Evolutionary conservation across 2,329 filamentous ascomycete genomes (phyloP), one percentile per base, ranked within the genome.

Genomic region (Chalaropsis ovoidea): DNA sequence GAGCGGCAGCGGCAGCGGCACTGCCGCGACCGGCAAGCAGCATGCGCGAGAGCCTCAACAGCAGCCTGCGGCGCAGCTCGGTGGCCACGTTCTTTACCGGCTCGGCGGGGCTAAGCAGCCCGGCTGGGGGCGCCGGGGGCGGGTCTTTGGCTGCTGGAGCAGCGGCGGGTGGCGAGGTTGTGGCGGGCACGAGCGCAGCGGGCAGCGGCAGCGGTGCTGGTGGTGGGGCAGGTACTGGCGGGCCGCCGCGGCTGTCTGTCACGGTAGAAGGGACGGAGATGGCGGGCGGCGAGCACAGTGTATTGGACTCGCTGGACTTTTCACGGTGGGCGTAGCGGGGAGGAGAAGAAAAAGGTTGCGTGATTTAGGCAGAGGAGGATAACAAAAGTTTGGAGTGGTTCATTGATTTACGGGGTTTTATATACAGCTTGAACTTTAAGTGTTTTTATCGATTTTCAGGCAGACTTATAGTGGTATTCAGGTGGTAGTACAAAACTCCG

Each of bases 11-110:
- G 22, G 60, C 35, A 47, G 69, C 69, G 19, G 69, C 77, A 42
- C 68, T 71, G 17, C 74, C 75, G 6, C 74, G 79, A 68, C 78
- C 79, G 2, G 73, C 75, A 42, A 78, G 76, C 69, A 80, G 79
- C 22, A 77, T 86, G 61, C 78, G 85, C 15, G 84, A 86, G 69
- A 86, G 83, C 70, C 79, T 86, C 66, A 79, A 74, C 69, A 83
- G 75, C 70, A 84, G 80, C 70, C 76, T 87, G 47, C 78, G 84
- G 62, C 77, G 84, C 67, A 80, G 83, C n/a, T 86, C 83, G 42
- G 83, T 86, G 1, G 84, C 83, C 4, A 87, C 84, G 1, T 86
- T 86, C 71, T 82, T 86, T 69, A 81, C 81, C 1, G 65, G 65
- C 13, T 45, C 65, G 22, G 17, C 45, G n/a, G 24, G 62, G 10